Base-by-base conservation (phyloP, 805 yeast species). In the Metschnikowia chrysomelidarum region DNA sequence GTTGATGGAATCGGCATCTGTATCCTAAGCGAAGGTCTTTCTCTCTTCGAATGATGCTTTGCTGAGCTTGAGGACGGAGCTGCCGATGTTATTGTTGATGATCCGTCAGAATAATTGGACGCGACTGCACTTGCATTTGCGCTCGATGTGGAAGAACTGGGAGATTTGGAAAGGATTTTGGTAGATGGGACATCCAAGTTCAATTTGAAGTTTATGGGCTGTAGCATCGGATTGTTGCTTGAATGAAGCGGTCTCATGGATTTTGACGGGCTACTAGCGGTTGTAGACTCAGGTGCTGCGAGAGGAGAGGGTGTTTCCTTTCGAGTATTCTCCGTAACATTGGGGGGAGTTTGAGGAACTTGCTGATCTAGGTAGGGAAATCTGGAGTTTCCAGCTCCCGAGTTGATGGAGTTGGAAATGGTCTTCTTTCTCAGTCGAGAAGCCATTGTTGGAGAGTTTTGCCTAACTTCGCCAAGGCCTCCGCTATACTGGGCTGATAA, bases 1-100 rank as follows among this genome's bases (percentile, higher is more conserved):
- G 52, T 56, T 0, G 80, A 71, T 1, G 91, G 89, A 3, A 78
- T 71, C 3, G 89, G 91, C 88, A 83, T 82, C 53, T 82, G 88
- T 14, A 83, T 67, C 41, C 78, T 76, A 27, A 81, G 58, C 22
- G 80, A 72, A 1, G 81, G 78, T 40, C 76, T 70, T 21, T 72
- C 71, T 25, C 73, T 61, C 28, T 64, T 63, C 29, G 57, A 53
- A 21, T 26, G 34, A 8, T 30, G 30, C 14, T 29, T 24, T 2
- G 18, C n/a, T 11, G 24, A 8, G 27, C 26, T 19, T 5, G 28
- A n/a, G 17, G 40, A 36, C n/a, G 26, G 28, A 33, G 50, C 54
- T 16, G 44, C 13, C 4, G 43, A 34, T n/a, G 34, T 14, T n/a
- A 13, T 24, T 8, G 30, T 25, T 4, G 28, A 14, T 4, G 32